Conservation (phyloP, 2,329 filamentous ascomycete species). For the Pseudogymnoascus destructans region DNA sequence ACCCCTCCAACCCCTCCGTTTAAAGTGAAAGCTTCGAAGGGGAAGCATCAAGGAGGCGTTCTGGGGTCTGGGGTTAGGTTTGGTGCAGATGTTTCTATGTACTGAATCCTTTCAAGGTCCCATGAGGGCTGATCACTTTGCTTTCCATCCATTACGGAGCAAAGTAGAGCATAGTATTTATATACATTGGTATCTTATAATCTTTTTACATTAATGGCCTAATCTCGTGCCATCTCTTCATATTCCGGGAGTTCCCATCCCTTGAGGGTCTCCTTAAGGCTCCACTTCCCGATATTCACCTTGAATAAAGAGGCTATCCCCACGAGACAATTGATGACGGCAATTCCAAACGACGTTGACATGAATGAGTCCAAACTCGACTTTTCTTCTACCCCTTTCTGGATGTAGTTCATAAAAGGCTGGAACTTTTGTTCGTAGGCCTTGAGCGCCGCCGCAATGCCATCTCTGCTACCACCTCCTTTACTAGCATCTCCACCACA, state of each 20-base stretch:
- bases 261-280: constrained; percentile 26
- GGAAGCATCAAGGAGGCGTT: not conserved
- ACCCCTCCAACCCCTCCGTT: not conserved
- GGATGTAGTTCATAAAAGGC: constrained; percentile 33
- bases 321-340: constrained; percentile 24
- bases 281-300: constrained; percentile 25
- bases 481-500: constrained; percentile 11
- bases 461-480: constrained; percentile 34
- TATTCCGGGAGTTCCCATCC: constrained; percentile 28
- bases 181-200: not conserved
- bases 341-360: constrained; percentile 25
- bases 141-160: not conserved
- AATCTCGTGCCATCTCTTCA: constrained; percentile 22
- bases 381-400: constrained; percentile 21
- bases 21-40: not conserved
- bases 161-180: not conserved
- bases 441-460: constrained; percentile 28
- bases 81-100: not conserved
- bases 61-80: not conserved
- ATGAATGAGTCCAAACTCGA: constrained; percentile 18
- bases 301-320: constrained; percentile 25
- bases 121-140: not conserved
- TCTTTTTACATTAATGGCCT: constrained; percentile 13
- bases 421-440: constrained; percentile 33
- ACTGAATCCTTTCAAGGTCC: not conserved